Percentiles rank a stretch among this genome's conserved stretches.
phyloP scores from a whole-genome alignment of 345 rosid species.

The Draba incana region DNA sequence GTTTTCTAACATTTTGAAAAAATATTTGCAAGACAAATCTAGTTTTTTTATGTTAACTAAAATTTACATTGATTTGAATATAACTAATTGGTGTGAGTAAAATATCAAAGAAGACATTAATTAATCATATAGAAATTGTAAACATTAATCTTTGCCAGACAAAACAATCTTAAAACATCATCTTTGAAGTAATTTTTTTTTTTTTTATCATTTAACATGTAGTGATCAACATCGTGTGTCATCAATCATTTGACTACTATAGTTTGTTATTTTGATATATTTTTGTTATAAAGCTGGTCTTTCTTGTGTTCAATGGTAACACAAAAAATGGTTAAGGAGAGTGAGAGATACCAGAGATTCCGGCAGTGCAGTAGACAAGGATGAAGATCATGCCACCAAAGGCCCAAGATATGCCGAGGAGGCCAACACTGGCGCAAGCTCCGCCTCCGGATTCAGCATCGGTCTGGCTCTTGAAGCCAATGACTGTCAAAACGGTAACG shows the following conservation, averaged over 20 bases:
- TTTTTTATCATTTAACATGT: no score
- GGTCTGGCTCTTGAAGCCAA: constrained; percentile 65
- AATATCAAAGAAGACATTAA: not conserved
- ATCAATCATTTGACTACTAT: constrained; percentile 6
- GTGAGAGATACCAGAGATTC: constrained; percentile 63
- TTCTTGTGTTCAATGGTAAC: no score
- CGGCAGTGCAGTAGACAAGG: constrained; percentile 89
- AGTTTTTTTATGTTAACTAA: not conserved
- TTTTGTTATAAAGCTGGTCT: no score
- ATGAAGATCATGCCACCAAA: constrained; percentile 87
- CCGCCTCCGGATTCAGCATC: constrained; percentile 29
- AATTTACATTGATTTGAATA: not conserved
- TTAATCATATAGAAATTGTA: not conserved
- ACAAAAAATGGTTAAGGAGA: constrained; percentile 4
- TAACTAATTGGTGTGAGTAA: not conserved
- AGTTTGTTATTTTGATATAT: not conserved
- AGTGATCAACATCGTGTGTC: constrained; percentile 16
- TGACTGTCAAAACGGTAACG: constrained; percentile 70
- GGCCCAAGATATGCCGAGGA: constrained; percentile 87
- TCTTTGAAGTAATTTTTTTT: no score
- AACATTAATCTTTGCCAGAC: not conserved
- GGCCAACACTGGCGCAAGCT: constrained; percentile 74
- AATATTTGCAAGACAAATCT: not conserved
- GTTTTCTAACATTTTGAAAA: not conserved
- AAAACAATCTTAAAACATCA: no score